Base-by-base conservation (phyloP, 2,329 filamentous ascomycete species). In the Chaetomium sp. region DNA sequence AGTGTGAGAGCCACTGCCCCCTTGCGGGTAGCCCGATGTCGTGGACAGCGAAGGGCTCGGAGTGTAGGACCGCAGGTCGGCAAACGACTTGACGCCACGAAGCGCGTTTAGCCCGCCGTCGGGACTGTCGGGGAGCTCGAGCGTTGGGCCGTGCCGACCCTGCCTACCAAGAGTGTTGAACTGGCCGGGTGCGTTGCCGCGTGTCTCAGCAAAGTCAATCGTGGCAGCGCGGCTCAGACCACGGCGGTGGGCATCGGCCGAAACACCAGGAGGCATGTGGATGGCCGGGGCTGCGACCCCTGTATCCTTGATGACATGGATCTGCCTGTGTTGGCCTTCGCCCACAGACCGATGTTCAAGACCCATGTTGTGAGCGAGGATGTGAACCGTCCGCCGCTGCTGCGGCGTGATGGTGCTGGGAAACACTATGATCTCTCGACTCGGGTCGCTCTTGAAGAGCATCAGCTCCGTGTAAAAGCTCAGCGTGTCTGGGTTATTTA, bases 51-150 rank as follows among this genome's bases (percentile, higher is more conserved):
- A 92, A 5, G 94, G 92, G 64, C 92, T 97, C 9, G 92, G 92
- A 12, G 91, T 96, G 73, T 95, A 96, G 1, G 91, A 95, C 61
- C 92, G 88, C 61, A 99, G 76, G 69, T 99, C 94, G 38, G 92
- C 94, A 69, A 96, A 96, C 50, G 92, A 97, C 77, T 97, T 97
- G 59, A 92, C 94, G 34, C 89, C 89, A 44, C 94, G 87, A 38
- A 99, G 82, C 66, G 92, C 92, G 68, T 89, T 87, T 48, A 88
- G 82, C 36, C 85, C 85, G 34, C 73, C 75, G 47, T 85, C 83
- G 14, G 82, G 89, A 67, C 89, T 91, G 62, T 89, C 89, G n/a
- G 91, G 85, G 56, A 94, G 84, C 68, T 91, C 88, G 40, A 97
- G 77, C n/a, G 91, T 91, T 35, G 88, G 89, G 5, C 63, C 63